phyloP scores from a whole-genome alignment of 176 grass and related monocot species.

The Avena insularis region DNA sequence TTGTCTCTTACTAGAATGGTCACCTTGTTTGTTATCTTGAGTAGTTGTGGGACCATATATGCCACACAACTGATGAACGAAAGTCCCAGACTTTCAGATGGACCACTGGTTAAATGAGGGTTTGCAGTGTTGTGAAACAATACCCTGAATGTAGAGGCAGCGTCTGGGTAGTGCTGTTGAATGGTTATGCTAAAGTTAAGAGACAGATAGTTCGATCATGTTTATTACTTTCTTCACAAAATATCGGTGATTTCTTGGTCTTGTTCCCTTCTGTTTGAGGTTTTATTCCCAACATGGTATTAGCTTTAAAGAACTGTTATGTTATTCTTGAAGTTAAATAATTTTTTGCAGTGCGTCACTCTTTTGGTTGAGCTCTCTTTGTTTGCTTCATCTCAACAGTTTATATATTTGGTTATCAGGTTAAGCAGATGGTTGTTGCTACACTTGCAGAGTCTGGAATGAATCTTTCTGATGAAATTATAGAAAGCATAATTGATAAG shows the following conservation, averaged over 20 bases:
- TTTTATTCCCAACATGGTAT: constrained; percentile 5
- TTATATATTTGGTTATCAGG: constrained; percentile 44
- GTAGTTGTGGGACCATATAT: background rate
- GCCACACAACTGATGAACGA: background rate
- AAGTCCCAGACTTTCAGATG: background rate
- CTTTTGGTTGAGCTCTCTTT: constrained; percentile 24
- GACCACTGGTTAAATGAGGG: constrained; percentile 5
- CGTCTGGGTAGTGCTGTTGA: constrained; percentile 6
- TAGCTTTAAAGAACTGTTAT: constrained; percentile 28
- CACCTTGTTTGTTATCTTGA: background rate
- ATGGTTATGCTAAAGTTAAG: constrained; percentile 26
- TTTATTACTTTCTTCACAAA: background rate
- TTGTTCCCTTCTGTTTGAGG: constrained; percentile 11
- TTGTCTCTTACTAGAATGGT: background rate
- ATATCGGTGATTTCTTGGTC: background rate
- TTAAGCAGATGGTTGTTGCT: constrained; percentile 63
- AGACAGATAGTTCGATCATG: background rate
- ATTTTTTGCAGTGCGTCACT: background rate
- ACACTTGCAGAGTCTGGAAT: constrained; percentile 60
- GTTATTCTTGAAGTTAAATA: background rate
- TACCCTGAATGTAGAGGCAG: background rate
- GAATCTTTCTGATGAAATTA: constrained; percentile 58
- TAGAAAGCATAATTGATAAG: constrained; percentile 60
- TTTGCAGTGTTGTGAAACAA: constrained; percentile 13
- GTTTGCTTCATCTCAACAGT: constrained; percentile 10